These are phyloP conservation scores for Diaporthe sp. DNA, from an alignment of 2,329 filamentous ascomycete species.

Conservation along the genomic window DNA sequence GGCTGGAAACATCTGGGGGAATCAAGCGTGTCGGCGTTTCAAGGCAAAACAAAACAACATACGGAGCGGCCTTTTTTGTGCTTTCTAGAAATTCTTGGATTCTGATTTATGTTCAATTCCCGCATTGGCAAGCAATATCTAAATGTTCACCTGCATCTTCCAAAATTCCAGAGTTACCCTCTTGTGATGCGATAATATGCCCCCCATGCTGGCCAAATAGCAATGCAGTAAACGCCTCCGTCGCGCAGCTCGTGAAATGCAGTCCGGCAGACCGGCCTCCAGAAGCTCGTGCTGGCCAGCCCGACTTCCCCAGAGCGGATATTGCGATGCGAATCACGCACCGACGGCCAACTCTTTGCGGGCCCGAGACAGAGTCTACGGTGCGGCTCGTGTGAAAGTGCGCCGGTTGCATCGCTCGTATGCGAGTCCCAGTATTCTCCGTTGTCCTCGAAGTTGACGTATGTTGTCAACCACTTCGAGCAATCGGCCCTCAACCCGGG, in stretches of 20 bases:
- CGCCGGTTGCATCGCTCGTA: neutral
- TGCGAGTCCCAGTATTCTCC: neutral
- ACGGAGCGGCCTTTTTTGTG: neutral
- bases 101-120: conserved; percentile 6
- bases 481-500: neutral
- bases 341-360: neutral
- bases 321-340: neutral
- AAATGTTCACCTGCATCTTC: neutral
- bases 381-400: neutral
- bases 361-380: too few species aligned
- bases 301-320: neutral
- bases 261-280: neutral
- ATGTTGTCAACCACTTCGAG: neutral
- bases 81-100: conserved; percentile 5
- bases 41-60: neutral
- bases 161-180: neutral
- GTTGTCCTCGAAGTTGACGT: neutral
- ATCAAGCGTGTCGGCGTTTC: conserved; percentile 14
- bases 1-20: neutral
- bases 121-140: neutral
- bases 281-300: neutral
- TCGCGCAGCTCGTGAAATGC: neutral
- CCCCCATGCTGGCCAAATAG: neutral
- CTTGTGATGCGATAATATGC: conserved; percentile 8
- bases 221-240: conserved; percentile 1